Conservation (phyloP, 208 protist genomes). For the Crithidia mellificae region DNA sequence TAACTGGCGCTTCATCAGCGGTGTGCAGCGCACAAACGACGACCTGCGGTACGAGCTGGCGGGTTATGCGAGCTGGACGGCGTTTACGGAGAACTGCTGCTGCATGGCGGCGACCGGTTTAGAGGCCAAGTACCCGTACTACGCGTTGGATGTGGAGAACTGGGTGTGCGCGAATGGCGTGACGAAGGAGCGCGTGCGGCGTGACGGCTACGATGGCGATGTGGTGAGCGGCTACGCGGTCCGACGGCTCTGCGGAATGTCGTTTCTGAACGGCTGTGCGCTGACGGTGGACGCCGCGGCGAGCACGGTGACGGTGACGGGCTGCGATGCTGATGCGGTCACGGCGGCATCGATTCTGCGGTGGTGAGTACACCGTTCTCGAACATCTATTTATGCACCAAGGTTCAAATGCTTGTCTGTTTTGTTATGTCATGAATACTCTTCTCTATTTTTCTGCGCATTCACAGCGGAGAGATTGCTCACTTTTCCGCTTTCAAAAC, state of each 20-base stretch:
- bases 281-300: slow-evolving; percentile 13
- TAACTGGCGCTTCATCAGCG: slow-evolving; percentile 44
- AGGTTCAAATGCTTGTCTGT: background rate
- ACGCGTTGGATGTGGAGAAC: slow-evolving; percentile 64
- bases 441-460: too few relatives aligned
- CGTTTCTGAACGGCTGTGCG: slow-evolving; percentile 50
- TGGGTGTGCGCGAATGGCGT: slow-evolving; percentile 75
- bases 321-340: slow-evolving; percentile 24
- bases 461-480: too few relatives aligned
- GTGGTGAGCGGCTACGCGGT: slow-evolving; percentile 53
- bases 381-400: too few relatives aligned
- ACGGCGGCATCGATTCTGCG: slow-evolving; percentile 21
- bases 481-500: too few relatives aligned
- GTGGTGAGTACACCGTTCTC: slow-evolving; percentile 31
- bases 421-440: too few relatives aligned
- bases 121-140: slow-evolving; percentile 45
- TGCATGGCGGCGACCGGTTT: slow-evolving; percentile 42
- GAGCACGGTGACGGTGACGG: slow-evolving; percentile 16
- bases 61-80: slow-evolving; percentile 55
- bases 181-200: slow-evolving; percentile 74
- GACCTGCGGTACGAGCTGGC: slow-evolving; percentile 41
- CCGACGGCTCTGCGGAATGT: slow-evolving; percentile 69
- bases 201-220: slow-evolving; percentile 35
- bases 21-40: slow-evolving; percentile 13
- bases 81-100: slow-evolving; percentile 66